Evolutionary conservation across 1,139 yeast species (phyloP).

Genomic region (Saccharomyces hybrid): DNA sequence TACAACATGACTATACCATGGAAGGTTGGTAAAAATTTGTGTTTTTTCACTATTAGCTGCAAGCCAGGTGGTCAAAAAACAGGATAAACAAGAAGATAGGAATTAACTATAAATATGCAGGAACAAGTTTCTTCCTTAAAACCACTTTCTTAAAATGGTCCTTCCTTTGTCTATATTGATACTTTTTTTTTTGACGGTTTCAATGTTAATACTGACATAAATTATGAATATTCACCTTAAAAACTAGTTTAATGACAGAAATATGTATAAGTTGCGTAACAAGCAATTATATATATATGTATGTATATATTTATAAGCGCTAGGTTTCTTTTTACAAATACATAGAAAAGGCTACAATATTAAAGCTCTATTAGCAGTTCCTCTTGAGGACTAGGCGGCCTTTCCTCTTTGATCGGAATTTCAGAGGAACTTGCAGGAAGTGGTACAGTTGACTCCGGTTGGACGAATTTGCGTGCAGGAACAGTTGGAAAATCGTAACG

Average conservation of each 20-base stretch:
- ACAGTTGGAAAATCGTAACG: slow-evolving; percentile 36
- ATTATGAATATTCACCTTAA: background rate
- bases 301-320: background rate
- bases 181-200: background rate
- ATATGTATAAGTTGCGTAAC: background rate
- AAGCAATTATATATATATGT: background rate
- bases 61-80: background rate
- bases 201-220: background rate
- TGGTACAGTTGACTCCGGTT: slow-evolving; percentile 4
- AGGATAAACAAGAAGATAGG: background rate
- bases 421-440: slow-evolving; percentile 5
- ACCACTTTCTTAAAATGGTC: background rate
- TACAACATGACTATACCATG: slow-evolving; percentile 96
- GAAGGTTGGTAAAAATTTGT: slow-evolving; percentile 49
- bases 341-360: slow-evolving; percentile 1
- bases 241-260: background rate
- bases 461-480: slow-evolving; percentile 30
- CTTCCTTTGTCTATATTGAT: background rate
- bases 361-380: slow-evolving; percentile 33
- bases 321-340: background rate
- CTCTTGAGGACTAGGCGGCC: slow-evolving; percentile 15
- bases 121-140: background rate
- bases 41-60: background rate
- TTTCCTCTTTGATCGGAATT: slow-evolving; percentile 8
- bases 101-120: background rate